Percentiles rank a stretch among this genome's conserved stretches.
Evolutionary conservation across 108 stramenopile species (phyloP).

Genomic region (Bacterosira constricta): DNA sequence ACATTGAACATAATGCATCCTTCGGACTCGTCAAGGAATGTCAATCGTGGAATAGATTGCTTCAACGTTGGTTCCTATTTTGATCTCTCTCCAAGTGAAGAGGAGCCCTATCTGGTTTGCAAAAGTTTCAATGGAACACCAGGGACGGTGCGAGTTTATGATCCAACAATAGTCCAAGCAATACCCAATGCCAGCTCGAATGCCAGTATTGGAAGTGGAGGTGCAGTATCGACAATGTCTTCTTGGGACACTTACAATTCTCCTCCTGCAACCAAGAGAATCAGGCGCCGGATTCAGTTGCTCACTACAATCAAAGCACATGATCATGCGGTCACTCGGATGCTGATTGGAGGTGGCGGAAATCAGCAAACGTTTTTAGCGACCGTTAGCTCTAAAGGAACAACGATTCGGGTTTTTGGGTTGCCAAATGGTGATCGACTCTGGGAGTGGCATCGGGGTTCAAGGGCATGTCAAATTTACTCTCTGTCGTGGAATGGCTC

Average conservation of each 20-base stretch:
- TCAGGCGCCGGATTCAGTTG: slow-evolving; percentile 33
- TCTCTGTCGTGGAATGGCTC: slow-evolving; percentile 43
- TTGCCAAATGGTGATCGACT: slow-evolving; percentile 34
- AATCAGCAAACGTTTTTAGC: slow-evolving; percentile 16
- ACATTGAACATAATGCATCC: slow-evolving; percentile 46
- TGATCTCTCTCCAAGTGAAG: slow-evolving; percentile 44
- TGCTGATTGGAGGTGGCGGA: slow-evolving; percentile 35
- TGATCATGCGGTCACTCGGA: slow-evolving; percentile 41
- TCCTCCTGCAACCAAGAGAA: background rate
- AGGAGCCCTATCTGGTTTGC: slow-evolving; percentile 36
- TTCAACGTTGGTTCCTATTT: slow-evolving; percentile 40
- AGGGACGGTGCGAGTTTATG: slow-evolving; percentile 46
- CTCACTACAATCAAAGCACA: slow-evolving; percentile 42
- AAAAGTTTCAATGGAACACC: slow-evolving; percentile 43
- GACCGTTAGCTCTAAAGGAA: slow-evolving; percentile 34
- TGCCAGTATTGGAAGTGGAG: slow-evolving; percentile 22
- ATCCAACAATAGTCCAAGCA: slow-evolving; percentile 31
- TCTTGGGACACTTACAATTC: slow-evolving; percentile 22
- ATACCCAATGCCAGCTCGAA: slow-evolving; percentile 14
- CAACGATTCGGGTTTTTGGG: slow-evolving; percentile 43
- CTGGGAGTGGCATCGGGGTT: slow-evolving; percentile 52
- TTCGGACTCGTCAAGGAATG: slow-evolving; percentile 33
- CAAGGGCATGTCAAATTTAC: slow-evolving; percentile 33
- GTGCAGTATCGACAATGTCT: slow-evolving; percentile 9
- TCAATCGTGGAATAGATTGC: slow-evolving; percentile 34